phyloP scores from a whole-genome alignment of 768 basidiomycete species.

The Russula lepida region DNA sequence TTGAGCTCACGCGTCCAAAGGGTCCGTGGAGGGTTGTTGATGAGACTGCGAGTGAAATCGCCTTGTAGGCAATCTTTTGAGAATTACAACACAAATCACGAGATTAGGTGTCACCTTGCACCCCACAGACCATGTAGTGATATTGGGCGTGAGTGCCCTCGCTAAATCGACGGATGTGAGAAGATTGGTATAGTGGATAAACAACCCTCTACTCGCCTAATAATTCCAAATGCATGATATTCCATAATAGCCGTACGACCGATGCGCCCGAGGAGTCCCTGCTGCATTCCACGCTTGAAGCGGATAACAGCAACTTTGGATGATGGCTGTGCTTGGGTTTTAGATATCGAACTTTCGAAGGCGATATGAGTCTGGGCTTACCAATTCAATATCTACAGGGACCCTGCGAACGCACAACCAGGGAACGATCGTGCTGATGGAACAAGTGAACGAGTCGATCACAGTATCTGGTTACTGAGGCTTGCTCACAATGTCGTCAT shows the following conservation, averaged over 20 bases:
- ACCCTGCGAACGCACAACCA: conserved; percentile 36
- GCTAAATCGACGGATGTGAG: conserved; percentile 21
- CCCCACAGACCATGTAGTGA: conserved; percentile 39
- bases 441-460: neutral
- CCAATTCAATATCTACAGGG: conserved; percentile 35
- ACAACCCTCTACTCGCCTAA: conserved; percentile 25
- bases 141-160: conserved; percentile 35
- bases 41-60: conserved; percentile 36
- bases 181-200: neutral
- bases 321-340: conserved; percentile 29
- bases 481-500: conserved; percentile 35
- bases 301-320: conserved; percentile 35
- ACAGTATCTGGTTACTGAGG: neutral
- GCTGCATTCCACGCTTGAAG: conserved; percentile 39
- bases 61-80: conserved; percentile 21
- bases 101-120: conserved; percentile 27
- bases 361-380: conserved; percentile 18
- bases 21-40: conserved; percentile 33
- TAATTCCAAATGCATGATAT: conserved; percentile 39
- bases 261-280: conserved; percentile 37
- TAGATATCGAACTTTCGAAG: neutral
- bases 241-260: conserved; percentile 35
- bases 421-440: conserved; percentile 30
- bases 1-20: conserved; percentile 40
- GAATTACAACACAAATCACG: neutral